These are phyloP conservation scores for Solanum corneliomulleri DNA, from an alignment of 257 asterid genomes.

Conservation along the genomic window DNA sequence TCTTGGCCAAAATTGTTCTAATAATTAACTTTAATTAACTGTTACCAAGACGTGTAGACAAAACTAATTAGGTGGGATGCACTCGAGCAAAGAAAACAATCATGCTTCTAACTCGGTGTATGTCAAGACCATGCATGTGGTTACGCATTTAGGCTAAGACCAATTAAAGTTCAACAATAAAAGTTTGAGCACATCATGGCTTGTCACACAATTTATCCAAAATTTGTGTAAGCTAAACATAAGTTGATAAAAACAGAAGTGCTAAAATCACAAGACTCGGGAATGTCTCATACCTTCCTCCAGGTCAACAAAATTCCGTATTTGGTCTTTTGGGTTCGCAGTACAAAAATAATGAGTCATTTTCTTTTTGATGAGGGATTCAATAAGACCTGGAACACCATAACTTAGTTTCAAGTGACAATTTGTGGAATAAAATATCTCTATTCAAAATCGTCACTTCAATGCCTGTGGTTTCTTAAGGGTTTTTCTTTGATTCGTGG, in stretches of 20 bases:
- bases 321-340: not conserved
- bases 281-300: not conserved
- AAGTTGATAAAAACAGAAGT: not conserved
- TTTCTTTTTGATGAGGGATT: not conserved
- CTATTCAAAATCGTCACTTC: not conserved
- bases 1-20: not conserved
- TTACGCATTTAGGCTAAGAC: not conserved
- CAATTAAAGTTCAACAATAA: not conserved
- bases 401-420: not conserved
- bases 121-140: not conserved
- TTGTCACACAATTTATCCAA: not conserved
- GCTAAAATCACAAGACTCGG: not conserved
- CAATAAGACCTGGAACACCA: not conserved
- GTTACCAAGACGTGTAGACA: not conserved
- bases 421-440: not conserved
- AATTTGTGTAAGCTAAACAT: not conserved
- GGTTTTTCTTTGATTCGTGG: not conserved
- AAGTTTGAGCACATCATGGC: not conserved
- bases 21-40: not conserved
- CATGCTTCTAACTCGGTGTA: not conserved
- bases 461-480: not conserved
- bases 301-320: not conserved
- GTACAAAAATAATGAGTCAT: not conserved
- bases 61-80: not conserved
- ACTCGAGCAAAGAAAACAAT: not conserved